Conservation (phyloP, 192 early-diverging fungal genomes). For the Chytriomyces confervae region DNA sequence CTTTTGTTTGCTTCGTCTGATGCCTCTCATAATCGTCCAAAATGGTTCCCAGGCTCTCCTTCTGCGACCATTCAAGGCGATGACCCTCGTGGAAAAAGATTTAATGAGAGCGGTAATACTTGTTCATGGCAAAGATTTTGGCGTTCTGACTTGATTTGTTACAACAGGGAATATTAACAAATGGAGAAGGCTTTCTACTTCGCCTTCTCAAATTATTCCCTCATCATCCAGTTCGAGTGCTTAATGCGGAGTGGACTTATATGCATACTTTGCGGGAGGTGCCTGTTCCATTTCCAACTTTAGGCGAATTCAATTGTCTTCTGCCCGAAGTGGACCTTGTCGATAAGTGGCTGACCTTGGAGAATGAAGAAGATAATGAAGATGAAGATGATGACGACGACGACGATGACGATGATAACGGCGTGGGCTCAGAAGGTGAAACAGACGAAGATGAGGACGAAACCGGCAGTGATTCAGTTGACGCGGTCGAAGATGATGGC, state of each 20-base stretch:
- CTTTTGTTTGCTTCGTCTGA: not conserved
- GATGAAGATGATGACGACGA: constrained; percentile 16
- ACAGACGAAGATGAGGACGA: not conserved
- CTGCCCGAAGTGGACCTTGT: not conserved
- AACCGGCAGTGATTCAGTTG: not conserved
- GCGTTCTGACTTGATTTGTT: not conserved
- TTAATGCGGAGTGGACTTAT: not conserved
- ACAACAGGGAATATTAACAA: constrained; percentile 5
- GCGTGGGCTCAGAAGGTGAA: not conserved
- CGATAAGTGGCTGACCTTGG: not conserved
- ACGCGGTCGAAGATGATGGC: not conserved
- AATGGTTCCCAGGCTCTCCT: constrained; percentile 2
- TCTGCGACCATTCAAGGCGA: constrained; percentile 25
- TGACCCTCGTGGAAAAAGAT: constrained; percentile 31
- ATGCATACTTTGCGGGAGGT: constrained; percentile 13
- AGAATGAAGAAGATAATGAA: not conserved
- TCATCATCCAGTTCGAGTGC: constrained; percentile 19
- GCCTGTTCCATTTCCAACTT: not conserved
- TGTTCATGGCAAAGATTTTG: not conserved
- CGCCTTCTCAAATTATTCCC: constrained; percentile 7
- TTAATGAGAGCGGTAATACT: constrained; percentile 18
- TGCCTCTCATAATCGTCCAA: not conserved
- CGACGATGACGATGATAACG: constrained; percentile 14
- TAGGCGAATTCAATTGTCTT: not conserved
- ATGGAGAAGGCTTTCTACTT: constrained; percentile 1